These are phyloP conservation scores for Lecanicillium sp. DNA, from an alignment of 2,329 filamentous ascomycete species.

Conservation along the genomic window DNA sequence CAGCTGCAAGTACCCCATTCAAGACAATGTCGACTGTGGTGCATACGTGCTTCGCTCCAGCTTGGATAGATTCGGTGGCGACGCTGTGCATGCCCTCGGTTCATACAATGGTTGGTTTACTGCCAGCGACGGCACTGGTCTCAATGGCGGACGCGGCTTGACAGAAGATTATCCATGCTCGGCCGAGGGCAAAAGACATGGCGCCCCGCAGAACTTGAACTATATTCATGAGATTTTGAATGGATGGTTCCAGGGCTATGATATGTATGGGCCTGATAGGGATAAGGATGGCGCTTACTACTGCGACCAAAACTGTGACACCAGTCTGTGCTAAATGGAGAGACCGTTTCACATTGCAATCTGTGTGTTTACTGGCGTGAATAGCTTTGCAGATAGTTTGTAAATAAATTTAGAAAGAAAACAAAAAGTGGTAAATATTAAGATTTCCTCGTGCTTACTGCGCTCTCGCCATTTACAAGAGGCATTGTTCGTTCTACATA, in stretches of 20 bases:
- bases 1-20: slow-evolving; percentile 21
- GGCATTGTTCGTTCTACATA: too few species aligned
- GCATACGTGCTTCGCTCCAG: slow-evolving; percentile 19
- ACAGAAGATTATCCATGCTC: slow-evolving; percentile 15
- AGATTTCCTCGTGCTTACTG: too few species aligned
- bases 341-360: background rate
- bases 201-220: slow-evolving; percentile 25
- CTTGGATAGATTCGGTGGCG: slow-evolving; percentile 17
- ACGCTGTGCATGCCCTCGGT: slow-evolving; percentile 24
- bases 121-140: slow-evolving; percentile 14
- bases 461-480: too few species aligned
- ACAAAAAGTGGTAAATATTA: too few species aligned
- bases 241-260: slow-evolving; percentile 25
- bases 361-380: background rate
- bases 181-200: slow-evolving; percentile 17
- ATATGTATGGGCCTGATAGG: slow-evolving; percentile 21
- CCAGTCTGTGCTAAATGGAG: background rate
- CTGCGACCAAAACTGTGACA: slow-evolving; percentile 9
- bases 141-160: slow-evolving; percentile 21
- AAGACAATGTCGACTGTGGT: slow-evolving; percentile 26
- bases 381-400: too few species aligned
- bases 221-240: slow-evolving; percentile 27
- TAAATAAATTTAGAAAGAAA: too few species aligned
- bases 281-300: slow-evolving; percentile 12
- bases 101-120: slow-evolving; percentile 29